Conservation (phyloP, 768 basidiomycete species). For the Amylocystis lapponica region DNA sequence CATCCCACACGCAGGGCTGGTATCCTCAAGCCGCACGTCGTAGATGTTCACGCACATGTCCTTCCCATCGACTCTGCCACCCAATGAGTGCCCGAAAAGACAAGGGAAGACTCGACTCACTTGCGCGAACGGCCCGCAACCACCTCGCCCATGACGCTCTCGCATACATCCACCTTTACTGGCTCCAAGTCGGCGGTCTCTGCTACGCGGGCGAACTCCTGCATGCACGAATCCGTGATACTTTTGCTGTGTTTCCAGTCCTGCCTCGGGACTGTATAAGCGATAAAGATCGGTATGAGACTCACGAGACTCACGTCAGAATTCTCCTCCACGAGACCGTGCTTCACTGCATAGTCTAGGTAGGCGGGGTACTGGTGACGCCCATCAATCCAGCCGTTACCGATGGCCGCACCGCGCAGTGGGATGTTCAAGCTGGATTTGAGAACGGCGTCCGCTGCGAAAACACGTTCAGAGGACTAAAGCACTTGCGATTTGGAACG, state of each 20-base stretch:
- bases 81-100: not conserved
- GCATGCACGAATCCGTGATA: slow-evolving; percentile 54
- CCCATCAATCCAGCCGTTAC: slow-evolving; percentile 97
- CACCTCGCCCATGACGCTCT: slow-evolving; percentile 45
- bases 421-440: slow-evolving; percentile 52
- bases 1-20: slow-evolving; percentile 87
- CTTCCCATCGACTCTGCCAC: slow-evolving; percentile 54
- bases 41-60: slow-evolving; percentile 90
- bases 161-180: slow-evolving; percentile 53
- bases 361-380: slow-evolving; percentile 86
- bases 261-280: slow-evolving; percentile 32
- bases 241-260: slow-evolving; percentile 55
- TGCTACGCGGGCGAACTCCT: slow-evolving; percentile 35
- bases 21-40: slow-evolving; percentile 87
- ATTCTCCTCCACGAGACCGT: slow-evolving; percentile 68
- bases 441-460: slow-evolving; percentile 71
- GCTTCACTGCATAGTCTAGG: slow-evolving; percentile 77
- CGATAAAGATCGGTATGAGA: not conserved
- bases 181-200: slow-evolving; percentile 45
- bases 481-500: not conserved
- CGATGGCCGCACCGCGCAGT: slow-evolving; percentile 81
- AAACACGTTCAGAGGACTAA: not conserved
- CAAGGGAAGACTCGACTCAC: slow-evolving; percentile 11
- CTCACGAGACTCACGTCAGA: slow-evolving; percentile 45
- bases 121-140: slow-evolving; percentile 35